Conservation (phyloP, 192 early-diverging fungal species). For the Rhizophagus sp. region DNA sequence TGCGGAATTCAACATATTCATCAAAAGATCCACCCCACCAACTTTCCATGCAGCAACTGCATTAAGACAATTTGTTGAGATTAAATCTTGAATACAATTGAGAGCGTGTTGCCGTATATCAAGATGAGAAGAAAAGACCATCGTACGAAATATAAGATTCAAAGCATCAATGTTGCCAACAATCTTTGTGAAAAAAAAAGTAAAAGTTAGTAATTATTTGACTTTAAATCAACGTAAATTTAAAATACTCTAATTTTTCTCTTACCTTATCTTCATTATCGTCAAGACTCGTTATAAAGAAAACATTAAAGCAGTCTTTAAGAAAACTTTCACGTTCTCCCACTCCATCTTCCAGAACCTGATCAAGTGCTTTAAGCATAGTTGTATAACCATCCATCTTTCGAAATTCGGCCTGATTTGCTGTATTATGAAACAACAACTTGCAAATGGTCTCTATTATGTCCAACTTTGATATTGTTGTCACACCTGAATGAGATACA, state of each 20-base stretch:
- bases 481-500: conserved; percentile 27
- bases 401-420: conserved; percentile 38
- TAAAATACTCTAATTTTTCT: background rate
- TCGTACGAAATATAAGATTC: conserved; percentile 38
- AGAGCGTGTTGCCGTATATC: conserved; percentile 43
- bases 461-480: conserved; percentile 39
- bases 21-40: conserved; percentile 35
- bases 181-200: background rate
- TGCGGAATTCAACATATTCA: conserved; percentile 29
- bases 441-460: conserved; percentile 46
- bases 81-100: conserved; percentile 42
- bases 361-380: conserved; percentile 39
- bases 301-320: background rate
- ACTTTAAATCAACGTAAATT: background rate
- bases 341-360: conserved; percentile 31
- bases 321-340: background rate
- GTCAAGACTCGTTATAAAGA: background rate
- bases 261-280: conserved; percentile 21
- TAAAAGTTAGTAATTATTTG: background rate
- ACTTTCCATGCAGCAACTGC: conserved; percentile 42
- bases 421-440: conserved; percentile 39
- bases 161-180: conserved; percentile 26
- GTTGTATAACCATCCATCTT: conserved; percentile 39
- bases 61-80: conserved; percentile 39
- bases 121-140: conserved; percentile 38